Evolutionary conservation across 306 rosid genomes (phyloP), one percentile per base, ranked within the genome.

Genomic region (Gynostemma pentaphyllum): DNA sequence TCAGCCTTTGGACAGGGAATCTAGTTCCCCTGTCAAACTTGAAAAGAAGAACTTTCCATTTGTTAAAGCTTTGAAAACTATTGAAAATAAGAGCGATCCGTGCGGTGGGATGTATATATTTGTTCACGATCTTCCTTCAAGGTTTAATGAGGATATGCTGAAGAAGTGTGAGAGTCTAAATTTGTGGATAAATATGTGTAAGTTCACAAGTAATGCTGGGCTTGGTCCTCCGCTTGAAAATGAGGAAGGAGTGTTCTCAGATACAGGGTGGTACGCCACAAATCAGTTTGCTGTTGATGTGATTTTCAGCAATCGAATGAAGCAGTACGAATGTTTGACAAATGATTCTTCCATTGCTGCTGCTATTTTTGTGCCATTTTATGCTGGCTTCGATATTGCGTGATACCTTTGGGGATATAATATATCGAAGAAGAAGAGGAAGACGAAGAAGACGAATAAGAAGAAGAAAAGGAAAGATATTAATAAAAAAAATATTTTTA

Each of bases 201-300:
- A 88, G 83, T 92, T 88, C 79, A 92, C 97, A 0, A 76, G 79
- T 15, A 94, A 88, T 78, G 87, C 90, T 2, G 99, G 99, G 67
- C 97, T 94, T 60, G 99, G 99, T 40, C 99, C 97, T 1, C 99
- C 99, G 2, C 80, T 94, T 12, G 97, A 84, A 86, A 88, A 94
- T 79, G 87, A 65, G 12, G 94, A 88, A 73, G 99, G 99, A 53
- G 99, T 94, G 62, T 94, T 94, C 62, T 80, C 88, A 0, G 59
- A 88, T 70, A 78, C 80, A 0, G 94, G 97, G 4, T 94, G 99
- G 99, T 86, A 92, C 59, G 96, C 95, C 0, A 94, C 99, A 0
- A 94, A 88, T 79, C 99, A 94, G 83, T 94, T 94, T 67, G 95
- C 84, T 1, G 97, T 94, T 51, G 99, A 94, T 80, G 99, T 94